Percentiles rank a stretch among this genome's conserved stretches.
Evolutionary conservation across 2,329 filamentous ascomycete species (phyloP).

Genomic region (Rhinocladiella similis): DNA sequence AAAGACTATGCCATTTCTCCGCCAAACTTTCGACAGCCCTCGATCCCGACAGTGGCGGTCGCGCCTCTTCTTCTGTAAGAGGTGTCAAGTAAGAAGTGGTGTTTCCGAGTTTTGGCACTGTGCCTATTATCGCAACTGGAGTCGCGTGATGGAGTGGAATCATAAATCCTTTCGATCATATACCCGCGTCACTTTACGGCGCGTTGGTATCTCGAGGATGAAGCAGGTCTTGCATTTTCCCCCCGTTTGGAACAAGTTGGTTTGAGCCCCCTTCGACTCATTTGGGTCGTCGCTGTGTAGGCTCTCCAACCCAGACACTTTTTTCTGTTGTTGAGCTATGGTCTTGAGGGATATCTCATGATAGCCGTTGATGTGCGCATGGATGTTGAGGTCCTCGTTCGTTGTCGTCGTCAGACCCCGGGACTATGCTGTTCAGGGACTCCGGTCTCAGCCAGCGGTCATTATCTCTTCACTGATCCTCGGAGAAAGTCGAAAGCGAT

Average conservation of each 20-base stretch:
- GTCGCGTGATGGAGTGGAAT: constrained; percentile 33
- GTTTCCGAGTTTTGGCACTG: constrained; percentile 19
- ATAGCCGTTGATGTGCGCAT: constrained; percentile 21
- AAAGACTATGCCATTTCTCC: constrained; percentile 16
- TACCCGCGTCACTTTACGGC: constrained; percentile 4
- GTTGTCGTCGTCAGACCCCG: constrained; percentile 8
- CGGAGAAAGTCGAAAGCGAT: constrained; percentile 23
- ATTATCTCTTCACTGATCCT: constrained; percentile 25
- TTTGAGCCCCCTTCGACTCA: constrained; percentile 20
- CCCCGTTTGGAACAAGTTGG: constrained; percentile 16
- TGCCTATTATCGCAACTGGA: constrained; percentile 28
- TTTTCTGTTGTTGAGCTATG: constrained; percentile 23
- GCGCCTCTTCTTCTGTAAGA: constrained; percentile 14
- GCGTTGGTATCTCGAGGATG: constrained; percentile 29
- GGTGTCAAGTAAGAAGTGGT: constrained; percentile 24
- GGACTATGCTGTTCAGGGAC: constrained; percentile 2
- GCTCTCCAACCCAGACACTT: constrained; percentile 14
- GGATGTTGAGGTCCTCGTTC: constrained; percentile 26
- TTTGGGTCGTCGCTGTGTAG: constrained; percentile 16
- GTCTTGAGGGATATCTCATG: constrained; percentile 28
- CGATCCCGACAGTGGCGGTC: constrained; percentile 21
- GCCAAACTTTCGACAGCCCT: constrained; percentile 25
- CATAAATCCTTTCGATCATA: constrained; percentile 31
- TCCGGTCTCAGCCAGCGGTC: constrained; percentile 9
- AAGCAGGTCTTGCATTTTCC: constrained; percentile 27